phyloP scores from a whole-genome alignment of 371 early-diverging fungal genomes.

The Mucor plumbeus region DNA sequence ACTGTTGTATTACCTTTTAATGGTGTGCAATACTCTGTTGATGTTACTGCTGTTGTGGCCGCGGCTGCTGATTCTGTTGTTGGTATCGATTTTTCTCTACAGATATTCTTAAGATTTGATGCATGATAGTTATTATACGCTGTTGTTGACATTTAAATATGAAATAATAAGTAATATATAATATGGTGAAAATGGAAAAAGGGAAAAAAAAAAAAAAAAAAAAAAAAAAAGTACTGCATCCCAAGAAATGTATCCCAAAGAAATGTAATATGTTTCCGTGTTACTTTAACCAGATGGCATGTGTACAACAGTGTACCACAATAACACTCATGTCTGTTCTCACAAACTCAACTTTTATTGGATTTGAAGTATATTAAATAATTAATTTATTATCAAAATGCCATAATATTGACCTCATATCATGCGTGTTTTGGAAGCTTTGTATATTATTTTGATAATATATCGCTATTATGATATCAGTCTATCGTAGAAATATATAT shows the following conservation, averaged over 20 bases:
- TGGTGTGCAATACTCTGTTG: neutral
- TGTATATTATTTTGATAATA: too few relatives aligned
- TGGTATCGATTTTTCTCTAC: neutral
- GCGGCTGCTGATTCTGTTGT: neutral
- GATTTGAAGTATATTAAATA: neutral
- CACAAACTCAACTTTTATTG: neutral
- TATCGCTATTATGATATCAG: too few relatives aligned
- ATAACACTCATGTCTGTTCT: conserved; percentile 2
- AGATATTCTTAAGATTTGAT: neutral
- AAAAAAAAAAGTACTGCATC: neutral
- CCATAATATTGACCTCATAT: too few relatives aligned
- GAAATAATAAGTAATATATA: too few relatives aligned
- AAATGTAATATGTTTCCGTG: conserved; percentile 3
- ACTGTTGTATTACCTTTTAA: neutral
- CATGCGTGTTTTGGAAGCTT: too few relatives aligned
- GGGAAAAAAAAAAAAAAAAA: too few relatives aligned
- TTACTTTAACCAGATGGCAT: conserved; percentile 5
- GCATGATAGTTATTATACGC: neutral
- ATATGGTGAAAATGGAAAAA: neutral
- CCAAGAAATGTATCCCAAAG: neutral
- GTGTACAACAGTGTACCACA: conserved; percentile 6
- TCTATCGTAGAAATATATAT: too few relatives aligned
- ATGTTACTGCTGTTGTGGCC: neutral
- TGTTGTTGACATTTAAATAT: neutral
- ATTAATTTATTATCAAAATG: too few relatives aligned